Evolutionary conservation across 805 yeast genomes (phyloP).

Genomic region (Starmerella roubikii): DNA sequence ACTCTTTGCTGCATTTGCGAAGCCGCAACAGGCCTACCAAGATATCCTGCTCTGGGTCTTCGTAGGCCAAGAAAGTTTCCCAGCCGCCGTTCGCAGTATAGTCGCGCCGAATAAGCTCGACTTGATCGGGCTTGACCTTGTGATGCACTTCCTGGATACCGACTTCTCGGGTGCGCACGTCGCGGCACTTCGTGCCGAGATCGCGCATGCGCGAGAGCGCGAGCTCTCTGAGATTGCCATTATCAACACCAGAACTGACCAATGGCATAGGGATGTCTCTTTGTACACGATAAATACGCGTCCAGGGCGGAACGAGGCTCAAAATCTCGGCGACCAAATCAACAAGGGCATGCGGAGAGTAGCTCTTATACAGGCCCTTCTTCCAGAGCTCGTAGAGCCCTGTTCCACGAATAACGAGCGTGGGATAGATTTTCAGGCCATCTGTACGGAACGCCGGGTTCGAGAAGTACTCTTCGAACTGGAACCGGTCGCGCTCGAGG

Average conservation of each 20-base stretch:
- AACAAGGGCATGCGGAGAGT: slow-evolving; percentile 84
- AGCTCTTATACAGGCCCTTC: slow-evolving; percentile 84
- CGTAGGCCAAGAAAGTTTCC: slow-evolving; percentile 94
- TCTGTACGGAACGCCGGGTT: slow-evolving; percentile 95
- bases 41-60: slow-evolving; percentile 93
- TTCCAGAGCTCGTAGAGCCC: slow-evolving; percentile 97
- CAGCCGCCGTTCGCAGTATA: slow-evolving; percentile 89
- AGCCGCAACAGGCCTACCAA: slow-evolving; percentile 80
- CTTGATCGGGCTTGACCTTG: slow-evolving; percentile 92
- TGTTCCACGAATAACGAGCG: slow-evolving; percentile 92
- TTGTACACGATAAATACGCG: slow-evolving; percentile 94
- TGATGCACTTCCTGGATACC: slow-evolving; percentile 98
- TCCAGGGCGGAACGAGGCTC: slow-evolving; percentile 98
- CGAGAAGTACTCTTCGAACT: slow-evolving; percentile 90
- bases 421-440: slow-evolving; percentile 90
- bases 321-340: slow-evolving; percentile 91
- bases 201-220: slow-evolving; percentile 97
- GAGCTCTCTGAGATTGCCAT: slow-evolving; percentile 88
- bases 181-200: slow-evolving; percentile 90
- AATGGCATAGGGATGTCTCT: slow-evolving; percentile 99
- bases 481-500: slow-evolving; percentile 94
- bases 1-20: slow-evolving; percentile 74
- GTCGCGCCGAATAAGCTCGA: slow-evolving; percentile 87
- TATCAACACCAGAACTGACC: slow-evolving; percentile 94
- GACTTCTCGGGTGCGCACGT: slow-evolving; percentile 93